Evolutionary conservation across 1,284 basidiomycete genomes (phyloP), one percentile per base, ranked within the genome.

Genomic region (Melampsora americana): DNA sequence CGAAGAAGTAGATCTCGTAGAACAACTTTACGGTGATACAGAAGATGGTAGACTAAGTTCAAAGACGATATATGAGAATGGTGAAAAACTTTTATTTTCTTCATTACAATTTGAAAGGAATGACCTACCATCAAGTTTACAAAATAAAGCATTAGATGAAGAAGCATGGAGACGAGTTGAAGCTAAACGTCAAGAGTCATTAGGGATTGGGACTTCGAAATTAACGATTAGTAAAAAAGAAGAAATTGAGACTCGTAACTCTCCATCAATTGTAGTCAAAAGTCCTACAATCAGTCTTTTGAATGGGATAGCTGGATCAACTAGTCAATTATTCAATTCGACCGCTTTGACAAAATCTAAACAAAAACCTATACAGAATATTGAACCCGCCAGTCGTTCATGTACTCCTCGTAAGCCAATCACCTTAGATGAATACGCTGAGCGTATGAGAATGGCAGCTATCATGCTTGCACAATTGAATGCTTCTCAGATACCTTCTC

Each of bases 391-490:
- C 77, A 77, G 0, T 77, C 79, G 59, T 66, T 78, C n/a, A 62
- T 78, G 23, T 68, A 59, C 7, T 23, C 81, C 9, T 77, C 79
- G 18, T 82, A 65, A 83, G 60, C 81, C 80, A 1, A 84, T 86
- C 77, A 85, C 85, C 1, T 85, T 99, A 39, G 95, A 99, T 81
- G 95, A 99, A 80, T 99, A 99, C 82, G 95, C 95, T 0, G 92
- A 97, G 80, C 89, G 95, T 60, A 99, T 99, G 95, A 89, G 93
- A 18, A 98, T 94, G 12, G 95, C 95, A 0, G 95, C 96, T 3
- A 90, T 99, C 80, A 98, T 99, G 95, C 89, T 99, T 28, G 91
- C 95, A 0, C 95, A 99, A 84, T 87, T 99, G 60, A 97, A 95
- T 80, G 89, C 92, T 0, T 94, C 89, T 78, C 81, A 82, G 62